phyloP scores from a whole-genome alignment of 768 basidiomycete genomes.

The Dendrothele bispora region DNA sequence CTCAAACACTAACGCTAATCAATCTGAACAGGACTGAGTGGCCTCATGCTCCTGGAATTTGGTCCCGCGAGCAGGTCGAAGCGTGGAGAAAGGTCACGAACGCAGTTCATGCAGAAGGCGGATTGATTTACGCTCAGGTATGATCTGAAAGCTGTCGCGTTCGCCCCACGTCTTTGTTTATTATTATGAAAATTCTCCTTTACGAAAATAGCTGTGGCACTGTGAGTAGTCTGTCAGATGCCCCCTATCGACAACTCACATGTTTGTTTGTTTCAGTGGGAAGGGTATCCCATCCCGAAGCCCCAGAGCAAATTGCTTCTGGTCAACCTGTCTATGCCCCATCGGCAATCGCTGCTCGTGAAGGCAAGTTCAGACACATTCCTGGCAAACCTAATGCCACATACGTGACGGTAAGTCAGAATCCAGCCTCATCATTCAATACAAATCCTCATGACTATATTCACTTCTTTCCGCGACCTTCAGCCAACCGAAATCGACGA shows the following conservation, averaged over 20 bases:
- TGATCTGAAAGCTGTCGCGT: no score
- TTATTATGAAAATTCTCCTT: neutral
- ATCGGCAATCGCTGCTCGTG: slow-evolving; percentile 24
- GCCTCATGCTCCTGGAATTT: slow-evolving; percentile 46
- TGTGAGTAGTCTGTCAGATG: neutral
- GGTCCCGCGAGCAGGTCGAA: slow-evolving; percentile 41
- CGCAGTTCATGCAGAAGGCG: slow-evolving; percentile 45
- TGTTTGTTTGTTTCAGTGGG: slow-evolving; percentile 15
- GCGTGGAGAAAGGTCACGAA: slow-evolving; percentile 49
- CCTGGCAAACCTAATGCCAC: slow-evolving; percentile 24
- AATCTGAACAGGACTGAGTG: slow-evolving; percentile 36
- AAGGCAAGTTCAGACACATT: slow-evolving; percentile 26
- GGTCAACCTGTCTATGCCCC: slow-evolving; percentile 26
- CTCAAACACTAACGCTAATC: slow-evolving; percentile 1
- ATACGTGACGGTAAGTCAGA: slow-evolving; percentile 22
- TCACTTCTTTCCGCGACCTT: neutral
- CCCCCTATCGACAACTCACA: neutral
- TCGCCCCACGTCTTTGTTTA: no score
- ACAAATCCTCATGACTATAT: neutral
- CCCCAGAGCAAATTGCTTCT: slow-evolving; percentile 25
- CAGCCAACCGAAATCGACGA: slow-evolving; percentile 28
- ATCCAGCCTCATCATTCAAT: neutral
- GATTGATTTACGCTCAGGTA: slow-evolving; percentile 46
- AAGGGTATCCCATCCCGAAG: slow-evolving; percentile 22
- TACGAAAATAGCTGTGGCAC: slow-evolving; percentile 14